Evolutionary conservation across 805 yeast genomes (phyloP).

Genomic region (Saccharomyces jurei): DNA sequence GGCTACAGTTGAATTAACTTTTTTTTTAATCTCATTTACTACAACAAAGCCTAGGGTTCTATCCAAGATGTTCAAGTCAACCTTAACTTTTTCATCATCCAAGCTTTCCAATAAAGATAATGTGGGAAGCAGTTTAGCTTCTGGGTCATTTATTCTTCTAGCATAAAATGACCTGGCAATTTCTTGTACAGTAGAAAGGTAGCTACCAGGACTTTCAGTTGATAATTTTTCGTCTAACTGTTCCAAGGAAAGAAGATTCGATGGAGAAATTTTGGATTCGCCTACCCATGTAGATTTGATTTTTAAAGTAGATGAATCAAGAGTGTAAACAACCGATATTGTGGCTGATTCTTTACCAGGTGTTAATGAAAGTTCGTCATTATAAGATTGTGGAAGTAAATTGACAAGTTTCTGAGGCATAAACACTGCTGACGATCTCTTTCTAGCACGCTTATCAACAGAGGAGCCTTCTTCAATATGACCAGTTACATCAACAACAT

Average conservation of each 20-base stretch:
- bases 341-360: conserved; percentile 57
- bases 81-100: conserved; percentile 76
- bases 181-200: conserved; percentile 11
- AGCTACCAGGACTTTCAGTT: conserved; percentile 5
- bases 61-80: conserved; percentile 66
- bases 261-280: conserved; percentile 62
- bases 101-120: conserved; percentile 67
- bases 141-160: conserved; percentile 16
- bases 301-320: conserved; percentile 64
- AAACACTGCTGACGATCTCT: conserved; percentile 82
- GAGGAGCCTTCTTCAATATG: conserved; percentile 64
- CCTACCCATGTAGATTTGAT: conserved; percentile 72
- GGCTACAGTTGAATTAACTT: conserved; percentile 80
- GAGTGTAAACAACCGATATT: conserved; percentile 69
- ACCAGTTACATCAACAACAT: conserved; percentile 71
- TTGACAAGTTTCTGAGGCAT: conserved; percentile 67
- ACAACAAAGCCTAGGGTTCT: conserved; percentile 48
- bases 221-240: conserved; percentile 16
- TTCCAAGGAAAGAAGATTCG: conserved; percentile 20
- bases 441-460: conserved; percentile 82
- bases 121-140: conserved; percentile 25
- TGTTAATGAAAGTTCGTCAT: conserved; percentile 51
- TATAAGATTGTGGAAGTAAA: conserved; percentile 60
- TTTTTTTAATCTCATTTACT: conserved; percentile 67
- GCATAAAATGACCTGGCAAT: conserved; percentile 23